phyloP scores from a whole-genome alignment of 1,284 basidiomycete species.

The Bjerkandera adusta region DNA sequence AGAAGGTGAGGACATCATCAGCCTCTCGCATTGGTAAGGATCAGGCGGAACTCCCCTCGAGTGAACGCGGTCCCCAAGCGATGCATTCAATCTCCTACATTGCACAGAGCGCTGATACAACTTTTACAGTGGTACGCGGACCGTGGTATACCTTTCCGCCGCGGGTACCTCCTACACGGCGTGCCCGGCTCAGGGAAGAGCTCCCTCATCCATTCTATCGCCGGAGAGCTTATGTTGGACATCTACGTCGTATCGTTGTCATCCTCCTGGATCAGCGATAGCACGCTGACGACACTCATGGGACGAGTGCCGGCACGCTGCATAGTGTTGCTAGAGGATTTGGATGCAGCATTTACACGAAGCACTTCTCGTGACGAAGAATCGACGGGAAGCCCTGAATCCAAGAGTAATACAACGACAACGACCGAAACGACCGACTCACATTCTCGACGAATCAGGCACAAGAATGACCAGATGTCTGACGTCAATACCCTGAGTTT shows the following conservation, averaged over 20 bases:
- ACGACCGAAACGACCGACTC: slow-evolving; percentile 29
- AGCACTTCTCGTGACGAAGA: slow-evolving; percentile 60
- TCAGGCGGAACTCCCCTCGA: slow-evolving; percentile 1
- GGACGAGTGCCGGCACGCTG: slow-evolving; percentile 79
- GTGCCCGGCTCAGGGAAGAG: slow-evolving; percentile 81
- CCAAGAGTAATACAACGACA: slow-evolving; percentile 35
- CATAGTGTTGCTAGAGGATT: slow-evolving; percentile 81
- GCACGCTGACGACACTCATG: slow-evolving; percentile 74
- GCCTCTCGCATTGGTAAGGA: too few species aligned
- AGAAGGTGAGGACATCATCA: slow-evolving; percentile 57
- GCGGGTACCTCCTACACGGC: slow-evolving; percentile 82
- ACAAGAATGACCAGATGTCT: slow-evolving; percentile 59
- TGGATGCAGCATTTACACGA: slow-evolving; percentile 80
- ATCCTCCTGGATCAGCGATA: slow-evolving; percentile 77
- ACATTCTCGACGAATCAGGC: slow-evolving; percentile 38
- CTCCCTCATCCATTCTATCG: slow-evolving; percentile 81
- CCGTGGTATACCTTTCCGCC: slow-evolving; percentile 74
- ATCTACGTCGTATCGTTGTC: slow-evolving; percentile 78
- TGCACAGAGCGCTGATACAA: slow-evolving; percentile 18
- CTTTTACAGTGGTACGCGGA: slow-evolving; percentile 45
- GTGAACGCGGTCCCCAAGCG: slow-evolving; percentile 2
- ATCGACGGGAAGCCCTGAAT: slow-evolving; percentile 41
- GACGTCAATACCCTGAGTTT: slow-evolving; percentile 78
- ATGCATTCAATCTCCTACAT: not conserved
- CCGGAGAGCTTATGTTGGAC: slow-evolving; percentile 77